Evolutionary conservation across 106 monocot species (phyloP).

Genomic region (Apostasia ramifera): DNA sequence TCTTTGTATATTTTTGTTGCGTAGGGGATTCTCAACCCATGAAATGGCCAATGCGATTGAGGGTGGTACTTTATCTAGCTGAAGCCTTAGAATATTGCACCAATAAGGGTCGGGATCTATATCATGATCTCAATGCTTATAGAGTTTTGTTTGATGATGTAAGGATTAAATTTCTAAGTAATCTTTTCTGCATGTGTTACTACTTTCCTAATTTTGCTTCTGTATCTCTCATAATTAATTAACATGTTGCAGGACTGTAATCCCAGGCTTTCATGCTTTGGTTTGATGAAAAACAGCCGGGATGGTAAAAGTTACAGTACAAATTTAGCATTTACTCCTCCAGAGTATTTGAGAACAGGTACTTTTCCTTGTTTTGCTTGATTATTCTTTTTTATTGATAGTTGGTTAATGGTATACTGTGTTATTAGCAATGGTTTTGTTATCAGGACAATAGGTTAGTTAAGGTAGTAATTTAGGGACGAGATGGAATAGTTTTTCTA

Average conservation of each 20-base stretch:
- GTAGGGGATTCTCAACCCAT: constrained; percentile 36
- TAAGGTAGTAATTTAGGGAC: too few relatives aligned
- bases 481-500: too few relatives aligned
- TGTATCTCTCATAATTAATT: constrained; percentile 4
- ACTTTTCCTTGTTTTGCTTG: constrained; percentile 22
- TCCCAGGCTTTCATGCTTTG: constrained; percentile 56
- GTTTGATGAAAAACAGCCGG: constrained; percentile 54
- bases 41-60: constrained; percentile 44
- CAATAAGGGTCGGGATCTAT: constrained; percentile 28
- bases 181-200: background rate
- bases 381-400: constrained; percentile 9
- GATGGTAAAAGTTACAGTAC: constrained; percentile 72
- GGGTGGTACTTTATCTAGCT: constrained; percentile 32
- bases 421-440: too few relatives aligned
- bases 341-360: constrained; percentile 95
- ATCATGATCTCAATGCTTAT: constrained; percentile 50
- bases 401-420: background rate
- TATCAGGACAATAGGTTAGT: too few relatives aligned
- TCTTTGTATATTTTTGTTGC: background rate
- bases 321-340: constrained; percentile 69
- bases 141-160: constrained; percentile 44
- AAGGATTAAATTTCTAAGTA: background rate
- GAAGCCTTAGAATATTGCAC: constrained; percentile 48
- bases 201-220: background rate
- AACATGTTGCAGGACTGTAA: constrained; percentile 34